Evolutionary conservation across 2,329 filamentous ascomycete species (phyloP).

Genomic region (Drechslera avenae): DNA sequence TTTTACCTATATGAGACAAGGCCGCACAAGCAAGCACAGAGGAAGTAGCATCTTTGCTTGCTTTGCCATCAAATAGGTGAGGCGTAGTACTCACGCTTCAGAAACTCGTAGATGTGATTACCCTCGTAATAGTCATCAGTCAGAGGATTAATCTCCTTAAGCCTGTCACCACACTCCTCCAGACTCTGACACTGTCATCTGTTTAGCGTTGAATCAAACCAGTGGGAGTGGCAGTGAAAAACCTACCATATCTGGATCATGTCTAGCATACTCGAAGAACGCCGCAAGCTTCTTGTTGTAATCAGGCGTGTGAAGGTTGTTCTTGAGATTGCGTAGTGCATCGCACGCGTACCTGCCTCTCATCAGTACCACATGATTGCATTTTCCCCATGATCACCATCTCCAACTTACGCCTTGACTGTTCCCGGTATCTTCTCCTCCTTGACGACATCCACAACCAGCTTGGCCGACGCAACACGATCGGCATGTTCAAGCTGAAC

Average conservation of each 20-base stretch:
- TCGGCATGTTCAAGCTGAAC: conserved; percentile 33
- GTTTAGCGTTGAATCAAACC: not conserved
- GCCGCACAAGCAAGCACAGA: too few relatives aligned
- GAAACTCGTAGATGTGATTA: conserved; percentile 21
- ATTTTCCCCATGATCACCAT: too few relatives aligned
- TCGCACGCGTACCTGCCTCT: conserved; percentile 26
- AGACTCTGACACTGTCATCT: conserved; percentile 23
- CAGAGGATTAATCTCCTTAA: not conserved
- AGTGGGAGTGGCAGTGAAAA: not conserved
- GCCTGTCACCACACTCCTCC: conserved; percentile 18
- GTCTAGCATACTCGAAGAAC: conserved; percentile 29
- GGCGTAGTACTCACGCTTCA: conserved; percentile 34
- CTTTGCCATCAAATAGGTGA: not conserved
- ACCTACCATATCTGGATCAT: conserved; percentile 30
- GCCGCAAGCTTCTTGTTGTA: conserved; percentile 13
- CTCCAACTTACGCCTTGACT: conserved; percentile 20
- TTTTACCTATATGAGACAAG: too few relatives aligned
- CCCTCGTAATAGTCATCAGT: conserved; percentile 23
- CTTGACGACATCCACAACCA: conserved; percentile 32
- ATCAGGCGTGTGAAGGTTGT: conserved; percentile 5
- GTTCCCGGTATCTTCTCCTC: conserved; percentile 14
- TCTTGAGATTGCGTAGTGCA: conserved; percentile 15
- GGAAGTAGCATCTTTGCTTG: too few relatives aligned
- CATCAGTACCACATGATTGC: too few relatives aligned
- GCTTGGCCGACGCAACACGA: conserved; percentile 31